Evolutionary conservation across 176 grass and related monocot genomes (phyloP).

Genomic region (Bothriochloa decipiens): DNA sequence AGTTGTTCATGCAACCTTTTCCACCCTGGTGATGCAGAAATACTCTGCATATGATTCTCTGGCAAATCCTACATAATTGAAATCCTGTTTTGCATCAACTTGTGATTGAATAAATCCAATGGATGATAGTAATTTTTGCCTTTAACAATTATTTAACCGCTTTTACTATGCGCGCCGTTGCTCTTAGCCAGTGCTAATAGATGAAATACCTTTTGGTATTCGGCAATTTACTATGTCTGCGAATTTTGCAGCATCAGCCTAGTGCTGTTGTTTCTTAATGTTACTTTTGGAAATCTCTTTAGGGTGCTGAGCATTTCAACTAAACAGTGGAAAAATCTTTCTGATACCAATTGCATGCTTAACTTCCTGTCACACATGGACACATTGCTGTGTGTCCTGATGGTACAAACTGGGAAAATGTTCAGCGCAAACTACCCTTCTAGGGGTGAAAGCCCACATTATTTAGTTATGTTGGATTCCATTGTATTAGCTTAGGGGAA

Average conservation of each 20-base stretch:
- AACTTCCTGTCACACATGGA: neutral
- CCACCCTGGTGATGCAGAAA: neutral
- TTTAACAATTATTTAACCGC: neutral
- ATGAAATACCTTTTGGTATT: neutral
- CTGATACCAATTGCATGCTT: neutral
- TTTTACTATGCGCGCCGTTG: neutral
- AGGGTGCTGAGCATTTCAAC: neutral
- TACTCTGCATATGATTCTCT: too few relatives aligned
- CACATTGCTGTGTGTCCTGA: neutral
- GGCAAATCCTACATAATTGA: neutral
- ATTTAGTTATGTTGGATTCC: slow-evolving; percentile 10
- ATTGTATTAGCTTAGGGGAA: neutral
- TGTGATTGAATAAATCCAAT: slow-evolving; percentile 5
- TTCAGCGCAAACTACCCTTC: neutral
- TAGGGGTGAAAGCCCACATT: neutral
- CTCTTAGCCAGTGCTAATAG: slow-evolving; percentile 1
- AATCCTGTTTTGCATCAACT: neutral
- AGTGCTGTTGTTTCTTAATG: neutral
- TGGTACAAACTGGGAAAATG: neutral
- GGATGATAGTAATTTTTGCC: neutral
- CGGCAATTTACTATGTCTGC: neutral
- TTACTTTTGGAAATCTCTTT: neutral
- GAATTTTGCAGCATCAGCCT: neutral
- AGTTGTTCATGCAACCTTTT: neutral
- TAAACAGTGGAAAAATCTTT: neutral